Conservation (phyloP, 2,329 filamentous ascomycete species). For the Nigrograna mackinnonii region DNA sequence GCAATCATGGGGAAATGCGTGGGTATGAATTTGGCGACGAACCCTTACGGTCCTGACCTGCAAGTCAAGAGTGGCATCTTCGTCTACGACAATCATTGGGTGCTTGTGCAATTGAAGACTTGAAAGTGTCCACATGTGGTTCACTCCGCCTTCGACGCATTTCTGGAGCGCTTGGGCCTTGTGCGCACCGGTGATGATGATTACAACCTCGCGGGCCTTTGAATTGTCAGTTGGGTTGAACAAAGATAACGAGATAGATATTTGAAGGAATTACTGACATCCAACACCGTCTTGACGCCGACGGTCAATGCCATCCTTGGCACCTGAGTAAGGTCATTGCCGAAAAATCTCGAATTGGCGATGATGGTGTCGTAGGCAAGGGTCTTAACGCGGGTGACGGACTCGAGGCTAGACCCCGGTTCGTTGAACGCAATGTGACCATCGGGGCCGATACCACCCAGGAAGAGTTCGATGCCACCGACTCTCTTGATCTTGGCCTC, state of each 20-base stretch:
- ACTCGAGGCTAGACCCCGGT: slow-evolving; percentile 77
- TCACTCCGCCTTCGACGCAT: slow-evolving; percentile 80
- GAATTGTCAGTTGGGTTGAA: slow-evolving; percentile 15
- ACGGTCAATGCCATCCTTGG: slow-evolving; percentile 84
- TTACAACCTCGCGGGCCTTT: slow-evolving; percentile 73
- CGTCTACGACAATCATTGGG: slow-evolving; percentile 81
- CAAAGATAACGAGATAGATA: slow-evolving; percentile 4
- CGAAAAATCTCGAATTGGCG: slow-evolving; percentile 84
- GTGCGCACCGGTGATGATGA: slow-evolving; percentile 80
- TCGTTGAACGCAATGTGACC: slow-evolving; percentile 90
- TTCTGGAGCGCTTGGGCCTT: slow-evolving; percentile 80
- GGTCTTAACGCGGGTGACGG: slow-evolving; percentile 82
- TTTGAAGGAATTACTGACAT: slow-evolving; percentile 52
- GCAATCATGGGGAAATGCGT: slow-evolving; percentile 12
- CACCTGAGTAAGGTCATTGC: slow-evolving; percentile 71
- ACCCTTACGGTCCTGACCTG: slow-evolving; percentile 48
- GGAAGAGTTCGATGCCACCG: slow-evolving; percentile 83
- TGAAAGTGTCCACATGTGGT: slow-evolving; percentile 90
- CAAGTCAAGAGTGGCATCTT: slow-evolving; percentile 63
- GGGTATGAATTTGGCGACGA: no score
- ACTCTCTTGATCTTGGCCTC: slow-evolving; percentile 74
- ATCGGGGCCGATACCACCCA: slow-evolving; percentile 83
- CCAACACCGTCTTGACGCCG: slow-evolving; percentile 80
- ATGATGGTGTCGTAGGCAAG: slow-evolving; percentile 85
- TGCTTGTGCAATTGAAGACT: slow-evolving; percentile 79